Base-by-base conservation (phyloP, 2,329 filamentous ascomycete genomes). In the Penicillium sp. region DNA sequence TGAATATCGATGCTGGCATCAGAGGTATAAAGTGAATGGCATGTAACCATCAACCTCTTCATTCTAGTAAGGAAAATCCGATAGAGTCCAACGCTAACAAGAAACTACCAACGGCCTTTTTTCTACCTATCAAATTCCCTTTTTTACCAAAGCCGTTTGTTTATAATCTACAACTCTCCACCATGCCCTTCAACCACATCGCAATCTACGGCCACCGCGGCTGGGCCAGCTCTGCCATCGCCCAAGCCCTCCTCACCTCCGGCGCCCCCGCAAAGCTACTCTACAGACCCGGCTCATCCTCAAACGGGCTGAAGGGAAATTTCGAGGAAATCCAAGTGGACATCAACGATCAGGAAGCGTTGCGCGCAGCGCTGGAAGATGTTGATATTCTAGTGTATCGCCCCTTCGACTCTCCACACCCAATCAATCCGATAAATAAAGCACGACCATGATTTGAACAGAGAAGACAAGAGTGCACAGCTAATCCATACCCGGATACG, bases 151-250 rank as follows among this genome's bases (percentile, higher is more conserved):
- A 27, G 6, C 24, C 24, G 24, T 27, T 27, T 27, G 6, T 6
- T n/a, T n/a, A n/a, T n/a, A 27, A 27, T 27, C 18, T 22, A 43
- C 22, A 22, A 40, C 7, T 2, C 10, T 10, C 10, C 6, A 58
- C 44, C 3, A 66, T 65, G 63, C 9, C 54, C 1, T 65, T 60
- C 39, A 66, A 65, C 36, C 77, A 54, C 14, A 59, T 67, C 19
- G 65, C 65, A 9, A 55, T 65, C 16, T 65, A 67, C 35, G 63
- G 58, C 31, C 65, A 67, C 44, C 59, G 63, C 7, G 65, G 65
- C 18, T 66, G 51, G 50, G 63, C 39, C 22, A 59, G 65, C 51
- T 66, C 63, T 5, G 44, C 36, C 9, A 54, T 66, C 24, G 56
- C 64, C 14, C 37, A 24, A 14, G 60, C 63, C 19, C 60, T 66